Evolutionary conservation across 257 asterid genomes (phyloP).

Genomic region (Solanum rostratum): DNA sequence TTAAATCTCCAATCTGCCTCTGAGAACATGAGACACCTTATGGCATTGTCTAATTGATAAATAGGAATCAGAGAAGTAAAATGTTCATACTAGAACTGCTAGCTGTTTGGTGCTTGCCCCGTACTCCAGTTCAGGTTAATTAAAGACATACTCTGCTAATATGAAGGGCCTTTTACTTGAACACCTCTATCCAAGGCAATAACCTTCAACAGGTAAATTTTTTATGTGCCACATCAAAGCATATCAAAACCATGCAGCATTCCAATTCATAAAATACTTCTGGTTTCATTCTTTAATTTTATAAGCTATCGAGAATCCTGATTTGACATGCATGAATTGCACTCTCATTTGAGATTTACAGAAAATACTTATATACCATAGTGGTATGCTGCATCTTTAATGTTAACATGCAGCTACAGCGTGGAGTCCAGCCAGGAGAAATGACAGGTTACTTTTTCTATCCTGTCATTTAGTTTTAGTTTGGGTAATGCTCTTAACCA

Average conservation of each 20-base stretch:
- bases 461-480: background rate
- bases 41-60: background rate
- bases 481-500: background rate
- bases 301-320: background rate
- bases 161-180: background rate
- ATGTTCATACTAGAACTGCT: background rate
- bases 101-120: background rate
- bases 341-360: background rate
- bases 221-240: background rate
- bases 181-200: background rate
- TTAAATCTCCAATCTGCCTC: background rate
- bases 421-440: background rate
- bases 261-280: background rate
- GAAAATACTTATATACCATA: background rate
- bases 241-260: background rate
- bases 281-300: background rate
- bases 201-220: background rate
- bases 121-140: background rate
- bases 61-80: background rate
- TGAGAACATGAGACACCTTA: background rate
- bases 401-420: background rate
- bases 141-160: background rate
- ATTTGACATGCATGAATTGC: background rate
- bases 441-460: background rate
- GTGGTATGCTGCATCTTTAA: background rate